Evolutionary conservation across 2,329 filamentous ascomycete genomes (phyloP), one percentile per base, ranked within the genome.

Genomic region (Botryotinia globosa): DNA sequence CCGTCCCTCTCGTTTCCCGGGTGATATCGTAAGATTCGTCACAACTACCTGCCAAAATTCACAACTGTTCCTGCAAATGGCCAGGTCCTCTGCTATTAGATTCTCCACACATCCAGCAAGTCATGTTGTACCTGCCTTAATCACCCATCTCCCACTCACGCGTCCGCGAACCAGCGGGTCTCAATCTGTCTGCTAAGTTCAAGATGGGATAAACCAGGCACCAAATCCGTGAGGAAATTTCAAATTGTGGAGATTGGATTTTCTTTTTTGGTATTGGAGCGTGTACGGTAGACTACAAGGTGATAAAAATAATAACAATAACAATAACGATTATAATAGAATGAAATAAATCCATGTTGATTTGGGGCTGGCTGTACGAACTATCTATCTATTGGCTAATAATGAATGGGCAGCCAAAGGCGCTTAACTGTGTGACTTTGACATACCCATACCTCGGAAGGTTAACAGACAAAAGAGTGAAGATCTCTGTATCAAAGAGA

Each of bases 111-210:
- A 20, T 6, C 18, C 48, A 67, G 34, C 5, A 67, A 39, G n/a
- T 56, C 56, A 39, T 56, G 56, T 29, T 8, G 65, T 67, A 67
- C 65, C 65, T 67, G 48, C 65, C 48, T 67, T 42, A 29, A 37
- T 4, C 22, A 39, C 32, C 45, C 45, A 34, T 54, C 64, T 37
- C 16, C 51, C 10, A 54, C 22, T 54, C 14, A 54, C 29, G 18
- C 25, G 25, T 22, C 48, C 65, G 34, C 34, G n/a, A 67, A 67
- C 65, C 34, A 56, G 65, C 65, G 65, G 65, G 65, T 67, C 64
- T 54, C 45, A 67, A 54, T 9, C 20, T 22, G 32, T 42, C 34
- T 12, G 32, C 65, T 56, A 67, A 67, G 25, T 42, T 32, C 34
- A 67, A 42, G 34, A 42, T 42, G 48, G 65, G 65, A 67, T 67